Evolutionary conservation across 495 filamentous ascomycete genomes (phyloP).

Genomic region (Podospora australis): DNA sequence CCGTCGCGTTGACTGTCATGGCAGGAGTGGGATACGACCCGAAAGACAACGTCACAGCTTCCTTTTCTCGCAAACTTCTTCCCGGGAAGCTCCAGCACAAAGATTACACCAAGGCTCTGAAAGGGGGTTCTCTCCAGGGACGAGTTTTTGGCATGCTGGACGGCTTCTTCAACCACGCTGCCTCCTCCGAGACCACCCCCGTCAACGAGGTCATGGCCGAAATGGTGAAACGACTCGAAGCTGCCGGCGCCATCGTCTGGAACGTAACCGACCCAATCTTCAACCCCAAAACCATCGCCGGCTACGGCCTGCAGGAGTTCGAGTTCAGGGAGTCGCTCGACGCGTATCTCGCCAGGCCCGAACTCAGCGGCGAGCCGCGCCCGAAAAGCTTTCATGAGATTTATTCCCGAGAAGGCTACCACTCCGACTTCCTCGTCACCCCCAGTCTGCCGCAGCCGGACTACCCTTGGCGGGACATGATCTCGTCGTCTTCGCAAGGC

Average conservation of each 20-base stretch:
- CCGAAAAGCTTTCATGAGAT: constrained; percentile 39
- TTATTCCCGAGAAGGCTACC: too few species aligned
- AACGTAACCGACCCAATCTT: constrained; percentile 46
- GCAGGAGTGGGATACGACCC: constrained; percentile 40
- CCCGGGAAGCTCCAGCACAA: constrained; percentile 26
- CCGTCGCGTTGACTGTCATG: constrained; percentile 52
- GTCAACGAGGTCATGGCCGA: constrained; percentile 43
- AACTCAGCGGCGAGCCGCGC: constrained; percentile 17
- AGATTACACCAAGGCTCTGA: constrained; percentile 37
- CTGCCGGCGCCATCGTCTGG: constrained; percentile 36
- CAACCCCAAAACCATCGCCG: constrained; percentile 39
- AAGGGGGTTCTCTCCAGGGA: constrained; percentile 31
- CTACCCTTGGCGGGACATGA: too few species aligned
- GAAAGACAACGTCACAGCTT: constrained; percentile 38
- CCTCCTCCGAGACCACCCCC: constrained; percentile 43
- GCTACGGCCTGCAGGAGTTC: constrained; percentile 50
- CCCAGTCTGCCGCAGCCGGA: constrained; percentile 53
- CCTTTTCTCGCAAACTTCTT: too few species aligned
- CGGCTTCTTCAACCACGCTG: constrained; percentile 43
- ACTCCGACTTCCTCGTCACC: constrained; percentile 46
- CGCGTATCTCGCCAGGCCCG: constrained; percentile 37
- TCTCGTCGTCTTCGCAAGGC: constrained; percentile 43
- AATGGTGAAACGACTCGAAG: constrained; percentile 27
- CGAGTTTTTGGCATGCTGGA: constrained; percentile 42
- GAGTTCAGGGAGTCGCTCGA: constrained; percentile 51